Percentiles rank a stretch among this genome's conserved stretches.
Conservation (phyloP, 1,284 basidiomycete species). For the Sporisorium exsertum region DNA sequence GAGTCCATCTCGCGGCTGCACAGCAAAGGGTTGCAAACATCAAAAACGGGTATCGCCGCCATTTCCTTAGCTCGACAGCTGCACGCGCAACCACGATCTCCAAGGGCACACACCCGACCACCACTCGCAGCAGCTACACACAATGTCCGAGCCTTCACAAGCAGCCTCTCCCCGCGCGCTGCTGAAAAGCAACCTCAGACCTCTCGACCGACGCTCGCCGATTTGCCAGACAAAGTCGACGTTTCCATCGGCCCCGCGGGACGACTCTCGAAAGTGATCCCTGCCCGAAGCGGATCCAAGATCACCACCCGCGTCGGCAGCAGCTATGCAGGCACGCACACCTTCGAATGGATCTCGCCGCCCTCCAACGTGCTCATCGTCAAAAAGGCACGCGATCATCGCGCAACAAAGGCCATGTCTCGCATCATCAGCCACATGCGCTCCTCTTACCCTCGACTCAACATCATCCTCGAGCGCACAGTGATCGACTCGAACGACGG, state of each 20-base stretch:
- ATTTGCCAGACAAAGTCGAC: conserved; percentile 59
- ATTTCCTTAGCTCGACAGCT: neutral
- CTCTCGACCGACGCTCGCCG: conserved; percentile 26
- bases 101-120: neutral
- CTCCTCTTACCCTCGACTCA: conserved; percentile 76
- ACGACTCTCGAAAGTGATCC: conserved; percentile 58
- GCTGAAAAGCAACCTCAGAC: conserved; percentile 21
- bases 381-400: conserved; percentile 72
- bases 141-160: neutral
- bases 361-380: conserved; percentile 72
- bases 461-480: conserved; percentile 79
- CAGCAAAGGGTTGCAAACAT: neutral
- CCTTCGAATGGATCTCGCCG: conserved; percentile 63
- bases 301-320: conserved; percentile 62
- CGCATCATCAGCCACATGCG: conserved; percentile 68
- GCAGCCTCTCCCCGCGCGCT: conserved; percentile 6
- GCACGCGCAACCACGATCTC: neutral
- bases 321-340: conserved; percentile 66
- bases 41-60: neutral
- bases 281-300: conserved; percentile 40
- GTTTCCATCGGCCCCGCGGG: conserved; percentile 55
- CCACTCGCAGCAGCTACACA: neutral
- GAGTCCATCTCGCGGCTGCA: neutral
- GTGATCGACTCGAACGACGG: conserved; percentile 75
- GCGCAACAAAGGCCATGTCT: conserved; percentile 70